A percentile compares a stretch with the other conserved stretches of the same genome.
Evolutionary conservation across 1,139 yeast genomes (phyloP).

Genomic region (Geotrichum aggregatum): DNA sequence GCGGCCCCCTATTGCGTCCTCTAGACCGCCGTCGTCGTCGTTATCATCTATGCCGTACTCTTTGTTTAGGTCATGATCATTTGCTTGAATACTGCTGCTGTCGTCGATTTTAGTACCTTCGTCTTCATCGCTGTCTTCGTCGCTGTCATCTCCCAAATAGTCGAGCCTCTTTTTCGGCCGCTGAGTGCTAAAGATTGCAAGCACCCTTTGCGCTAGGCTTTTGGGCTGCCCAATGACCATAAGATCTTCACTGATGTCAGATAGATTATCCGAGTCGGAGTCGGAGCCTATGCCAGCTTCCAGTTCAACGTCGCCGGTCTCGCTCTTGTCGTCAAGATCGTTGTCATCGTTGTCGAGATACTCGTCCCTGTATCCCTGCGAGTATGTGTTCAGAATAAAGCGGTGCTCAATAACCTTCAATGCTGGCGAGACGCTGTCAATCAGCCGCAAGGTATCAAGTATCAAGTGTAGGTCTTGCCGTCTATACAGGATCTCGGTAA

Average conservation of each 20-base stretch:
- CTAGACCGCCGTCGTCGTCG: neutral
- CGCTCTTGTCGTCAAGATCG: neutral
- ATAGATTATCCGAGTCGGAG: neutral
- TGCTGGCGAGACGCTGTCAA: slow-evolving; percentile 15
- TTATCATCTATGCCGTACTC: neutral
- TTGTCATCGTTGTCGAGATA: slow-evolving; percentile 3
- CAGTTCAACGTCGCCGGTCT: neutral
- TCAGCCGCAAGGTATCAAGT: slow-evolving; percentile 12
- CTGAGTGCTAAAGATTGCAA: neutral
- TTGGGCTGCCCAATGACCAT: slow-evolving; percentile 1
- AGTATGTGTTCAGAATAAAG: slow-evolving; percentile 2
- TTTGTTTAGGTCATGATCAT: neutral
- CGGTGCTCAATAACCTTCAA: slow-evolving; percentile 16
- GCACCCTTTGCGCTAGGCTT: slow-evolving; percentile 1
- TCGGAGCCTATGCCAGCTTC: neutral
- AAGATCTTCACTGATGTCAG: slow-evolving; percentile 2
- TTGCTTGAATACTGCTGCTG: no score
- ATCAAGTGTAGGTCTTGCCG: slow-evolving; percentile 17
- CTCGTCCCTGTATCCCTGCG: slow-evolving; percentile 11
- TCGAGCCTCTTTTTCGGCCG: neutral
- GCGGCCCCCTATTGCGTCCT: neutral
- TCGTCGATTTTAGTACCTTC: neutral
- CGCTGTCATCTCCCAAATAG: neutral
- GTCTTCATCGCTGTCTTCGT: slow-evolving; percentile 1
- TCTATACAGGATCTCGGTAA: slow-evolving; percentile 16